These are phyloP conservation scores for Sugiyamaella sp. DNA, from an alignment of 1,139 yeast species.

Conservation along the genomic window DNA sequence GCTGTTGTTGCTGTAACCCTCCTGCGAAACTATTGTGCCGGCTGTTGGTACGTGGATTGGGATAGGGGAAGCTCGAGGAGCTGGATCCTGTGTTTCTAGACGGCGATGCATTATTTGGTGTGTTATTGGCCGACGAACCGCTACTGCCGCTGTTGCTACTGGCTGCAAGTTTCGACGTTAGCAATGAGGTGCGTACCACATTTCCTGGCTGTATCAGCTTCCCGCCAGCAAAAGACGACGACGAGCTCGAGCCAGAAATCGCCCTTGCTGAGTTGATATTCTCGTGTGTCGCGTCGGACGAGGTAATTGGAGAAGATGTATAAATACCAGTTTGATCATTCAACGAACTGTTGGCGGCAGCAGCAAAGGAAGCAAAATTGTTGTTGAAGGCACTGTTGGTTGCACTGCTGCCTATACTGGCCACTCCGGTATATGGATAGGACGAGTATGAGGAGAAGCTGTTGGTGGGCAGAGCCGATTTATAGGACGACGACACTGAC, in stretches of 20 bases:
- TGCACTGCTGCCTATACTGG: not conserved
- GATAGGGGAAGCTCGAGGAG: constrained; percentile 29
- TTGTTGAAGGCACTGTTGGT: constrained; percentile 7
- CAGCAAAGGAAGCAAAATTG: constrained; percentile 9
- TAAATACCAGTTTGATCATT: constrained; percentile 19
- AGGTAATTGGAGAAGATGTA: constrained; percentile 3
- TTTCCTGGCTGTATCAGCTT: constrained; percentile 11
- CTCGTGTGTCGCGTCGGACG: not conserved
- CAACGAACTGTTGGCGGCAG: constrained; percentile 18
- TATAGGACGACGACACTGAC: constrained; percentile 39
- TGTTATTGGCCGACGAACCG: not conserved
- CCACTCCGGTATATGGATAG: constrained; percentile 14
- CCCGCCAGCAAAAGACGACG: constrained; percentile 15
- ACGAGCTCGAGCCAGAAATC: too few species aligned
- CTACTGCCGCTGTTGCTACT: constrained; percentile 19
- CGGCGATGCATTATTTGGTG: constrained; percentile 18
- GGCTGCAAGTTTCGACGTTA: constrained; percentile 39
- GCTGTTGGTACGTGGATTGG: constrained; percentile 24
- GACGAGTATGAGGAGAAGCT: constrained; percentile 23
- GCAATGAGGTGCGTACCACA: constrained; percentile 34
- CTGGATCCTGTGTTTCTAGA: constrained; percentile 13
- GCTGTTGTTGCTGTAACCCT: constrained; percentile 19
- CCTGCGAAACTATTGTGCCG: constrained; percentile 24
- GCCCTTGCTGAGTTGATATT: not conserved
- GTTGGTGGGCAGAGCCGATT: constrained; percentile 29